These are phyloP conservation scores for Didymella pomorum DNA, from an alignment of 2,329 filamentous ascomycete species.

Conservation along the genomic window DNA sequence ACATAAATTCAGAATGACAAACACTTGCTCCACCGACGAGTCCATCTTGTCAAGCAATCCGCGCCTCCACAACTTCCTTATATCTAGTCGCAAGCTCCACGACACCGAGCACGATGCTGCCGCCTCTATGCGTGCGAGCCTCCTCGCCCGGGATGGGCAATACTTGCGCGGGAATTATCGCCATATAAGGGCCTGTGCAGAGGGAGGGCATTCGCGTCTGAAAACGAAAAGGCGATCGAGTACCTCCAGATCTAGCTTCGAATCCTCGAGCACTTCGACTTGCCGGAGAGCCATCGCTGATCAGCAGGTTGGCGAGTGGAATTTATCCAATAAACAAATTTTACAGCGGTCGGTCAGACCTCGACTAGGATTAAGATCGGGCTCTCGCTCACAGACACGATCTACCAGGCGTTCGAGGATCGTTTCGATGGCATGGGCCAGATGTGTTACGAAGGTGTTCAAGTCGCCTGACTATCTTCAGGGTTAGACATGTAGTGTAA, in stretches of 20 bases:
- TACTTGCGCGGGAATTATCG: slow-evolving; percentile 9
- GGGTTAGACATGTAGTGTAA: neutral
- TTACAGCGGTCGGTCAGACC: neutral
- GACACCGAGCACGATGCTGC: neutral
- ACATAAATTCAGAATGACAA: slow-evolving; percentile 17
- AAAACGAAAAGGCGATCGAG: slow-evolving; percentile 19
- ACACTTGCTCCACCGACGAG: neutral
- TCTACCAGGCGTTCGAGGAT: neutral
- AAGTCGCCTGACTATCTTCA: too few species aligned
- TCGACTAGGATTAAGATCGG: neutral
- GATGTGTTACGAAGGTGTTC: neutral
- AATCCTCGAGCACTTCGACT: slow-evolving; percentile 25
- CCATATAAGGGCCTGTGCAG: slow-evolving; percentile 1
- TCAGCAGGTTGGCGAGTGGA: slow-evolving; percentile 18
- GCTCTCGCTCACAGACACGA: neutral
- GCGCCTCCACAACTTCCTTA: neutral
- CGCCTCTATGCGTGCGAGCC: neutral
- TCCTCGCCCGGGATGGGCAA: neutral
- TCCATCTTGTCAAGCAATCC: neutral
- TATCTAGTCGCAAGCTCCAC: neutral
- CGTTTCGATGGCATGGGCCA: neutral
- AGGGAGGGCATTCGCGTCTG: slow-evolving; percentile 7
- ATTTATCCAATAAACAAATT: too few species aligned
- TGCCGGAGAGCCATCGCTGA: slow-evolving; percentile 23
- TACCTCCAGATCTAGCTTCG: slow-evolving; percentile 31